These are phyloP conservation scores for Westerdykella aurantiaca DNA, from an alignment of 2,329 filamentous ascomycete genomes.

Conservation along the genomic window DNA sequence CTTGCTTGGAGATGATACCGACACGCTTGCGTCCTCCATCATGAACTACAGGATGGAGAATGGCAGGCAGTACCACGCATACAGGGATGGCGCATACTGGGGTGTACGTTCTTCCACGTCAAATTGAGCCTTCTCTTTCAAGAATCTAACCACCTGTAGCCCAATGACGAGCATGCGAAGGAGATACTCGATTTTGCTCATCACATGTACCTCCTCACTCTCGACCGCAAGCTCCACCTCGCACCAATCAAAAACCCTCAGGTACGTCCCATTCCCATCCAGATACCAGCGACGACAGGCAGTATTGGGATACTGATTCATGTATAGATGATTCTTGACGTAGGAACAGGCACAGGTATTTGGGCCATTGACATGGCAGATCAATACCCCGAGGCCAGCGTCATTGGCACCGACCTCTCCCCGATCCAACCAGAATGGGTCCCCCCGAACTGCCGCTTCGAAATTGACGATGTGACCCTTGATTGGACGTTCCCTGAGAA, in stretches of 20 bases:
- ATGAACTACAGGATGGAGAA: conserved; percentile 35
- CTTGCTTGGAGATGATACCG: conserved; percentile 31
- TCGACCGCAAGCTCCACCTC: conserved; percentile 31
- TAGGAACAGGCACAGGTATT: conserved; percentile 35
- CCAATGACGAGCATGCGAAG: conserved; percentile 41
- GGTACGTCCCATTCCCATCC: conserved; percentile 2
- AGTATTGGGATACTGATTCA: background rate
- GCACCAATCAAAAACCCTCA: conserved; percentile 28
- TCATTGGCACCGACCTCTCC: conserved; percentile 45
- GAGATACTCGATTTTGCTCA: conserved; percentile 43
- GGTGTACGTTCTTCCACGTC: conserved; percentile 1
- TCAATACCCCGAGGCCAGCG: conserved; percentile 29
- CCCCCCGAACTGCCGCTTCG: conserved; percentile 43
- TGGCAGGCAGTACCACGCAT: conserved; percentile 34
- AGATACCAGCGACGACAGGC: background rate
- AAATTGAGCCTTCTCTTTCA: background rate
- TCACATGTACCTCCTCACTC: conserved; percentile 34
- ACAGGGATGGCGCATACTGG: conserved; percentile 35
- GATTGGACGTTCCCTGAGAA: conserved; percentile 38
- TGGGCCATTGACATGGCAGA: conserved; percentile 33
- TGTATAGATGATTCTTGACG: conserved; percentile 24
- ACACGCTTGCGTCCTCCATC: conserved; percentile 33
- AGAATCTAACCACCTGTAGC: conserved; percentile 10
- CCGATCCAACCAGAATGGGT: conserved; percentile 47
- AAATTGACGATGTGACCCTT: conserved; percentile 43